These are phyloP conservation scores for Chytriomyces sp. DNA, from an alignment of 192 early-diverging fungal genomes.

Conservation along the genomic window DNA sequence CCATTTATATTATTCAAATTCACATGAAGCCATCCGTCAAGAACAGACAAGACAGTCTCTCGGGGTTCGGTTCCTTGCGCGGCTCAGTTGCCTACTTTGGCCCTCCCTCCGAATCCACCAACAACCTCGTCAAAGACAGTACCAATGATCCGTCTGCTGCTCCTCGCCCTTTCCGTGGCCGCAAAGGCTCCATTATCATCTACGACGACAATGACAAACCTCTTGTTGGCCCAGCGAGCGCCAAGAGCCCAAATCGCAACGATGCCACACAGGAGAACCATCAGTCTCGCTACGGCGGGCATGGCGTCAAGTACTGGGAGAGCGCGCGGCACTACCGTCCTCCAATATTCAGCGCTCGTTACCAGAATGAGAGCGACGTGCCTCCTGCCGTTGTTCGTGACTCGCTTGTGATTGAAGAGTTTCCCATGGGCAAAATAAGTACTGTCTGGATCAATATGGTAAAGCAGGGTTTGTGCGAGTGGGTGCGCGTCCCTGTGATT, in stretches of 20 bases:
- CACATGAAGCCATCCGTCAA: conserved; percentile 33
- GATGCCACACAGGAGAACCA: background rate
- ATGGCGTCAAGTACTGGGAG: conserved; percentile 47
- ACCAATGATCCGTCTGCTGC: background rate
- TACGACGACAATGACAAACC: conserved; percentile 51
- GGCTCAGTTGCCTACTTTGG: conserved; percentile 5
- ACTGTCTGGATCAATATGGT: conserved; percentile 75
- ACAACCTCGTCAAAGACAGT: background rate
- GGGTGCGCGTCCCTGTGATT: conserved; percentile 72
- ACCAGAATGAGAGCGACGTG: conserved; percentile 60
- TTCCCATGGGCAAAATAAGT: conserved; percentile 57
- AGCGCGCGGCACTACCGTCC: conserved; percentile 57
- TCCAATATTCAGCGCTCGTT: conserved; percentile 49
- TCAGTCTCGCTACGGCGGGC: background rate
- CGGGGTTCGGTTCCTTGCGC: background rate
- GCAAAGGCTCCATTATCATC: conserved; percentile 64
- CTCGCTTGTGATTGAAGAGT: conserved; percentile 64
- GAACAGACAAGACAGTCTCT: conserved; percentile 4
- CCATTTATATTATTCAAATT: conserved; percentile 49
- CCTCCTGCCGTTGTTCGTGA: conserved; percentile 65
- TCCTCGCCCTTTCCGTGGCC: conserved; percentile 39
- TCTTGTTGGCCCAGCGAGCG: background rate
- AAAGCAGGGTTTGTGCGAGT: conserved; percentile 66
- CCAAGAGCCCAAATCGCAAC: conserved; percentile 2
- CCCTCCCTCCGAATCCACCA: conserved; percentile 22